phyloP scores from a whole-genome alignment of 805 yeast genomes.

The Candida montana region DNA sequence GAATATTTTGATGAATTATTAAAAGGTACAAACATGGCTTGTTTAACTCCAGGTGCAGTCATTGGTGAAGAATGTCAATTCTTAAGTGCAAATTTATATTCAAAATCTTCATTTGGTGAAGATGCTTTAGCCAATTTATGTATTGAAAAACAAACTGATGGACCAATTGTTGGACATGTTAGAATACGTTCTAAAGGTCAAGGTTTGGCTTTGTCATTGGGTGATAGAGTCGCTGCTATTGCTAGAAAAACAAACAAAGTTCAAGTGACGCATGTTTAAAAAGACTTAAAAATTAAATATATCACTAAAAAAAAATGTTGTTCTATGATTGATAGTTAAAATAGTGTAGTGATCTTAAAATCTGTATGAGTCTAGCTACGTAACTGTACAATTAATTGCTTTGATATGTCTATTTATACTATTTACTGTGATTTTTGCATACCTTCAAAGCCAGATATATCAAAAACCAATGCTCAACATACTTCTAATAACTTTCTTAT shows the following conservation, averaged over 20 bases:
- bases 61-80: slow-evolving; percentile 86
- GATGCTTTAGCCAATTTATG: slow-evolving; percentile 95
- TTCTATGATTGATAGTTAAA: too few relatives aligned
- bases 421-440: too few relatives aligned
- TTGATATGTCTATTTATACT: too few relatives aligned
- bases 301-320: too few relatives aligned
- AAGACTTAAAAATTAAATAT: too few relatives aligned
- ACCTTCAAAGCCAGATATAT: too few relatives aligned
- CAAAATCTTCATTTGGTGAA: slow-evolving; percentile 92
- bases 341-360: too few relatives aligned
- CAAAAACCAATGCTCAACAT: too few relatives aligned
- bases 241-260: slow-evolving; percentile 51
- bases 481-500: too few relatives aligned
- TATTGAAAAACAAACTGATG: slow-evolving; percentile 73
- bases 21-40: slow-evolving; percentile 86
- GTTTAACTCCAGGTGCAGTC: slow-evolving; percentile 89
- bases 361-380: too few relatives aligned
- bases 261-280: slow-evolving; percentile 27
- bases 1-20: slow-evolving; percentile 73
- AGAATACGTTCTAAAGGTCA: slow-evolving; percentile 97
- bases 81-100: slow-evolving; percentile 89
- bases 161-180: slow-evolving; percentile 86
- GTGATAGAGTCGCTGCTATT: slow-evolving; percentile 87
- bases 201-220: slow-evolving; percentile 91
- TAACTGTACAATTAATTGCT: too few relatives aligned